Evolutionary conservation across 2,329 filamentous ascomycete species (phyloP).

Genomic region (Fusarium sp.): DNA sequence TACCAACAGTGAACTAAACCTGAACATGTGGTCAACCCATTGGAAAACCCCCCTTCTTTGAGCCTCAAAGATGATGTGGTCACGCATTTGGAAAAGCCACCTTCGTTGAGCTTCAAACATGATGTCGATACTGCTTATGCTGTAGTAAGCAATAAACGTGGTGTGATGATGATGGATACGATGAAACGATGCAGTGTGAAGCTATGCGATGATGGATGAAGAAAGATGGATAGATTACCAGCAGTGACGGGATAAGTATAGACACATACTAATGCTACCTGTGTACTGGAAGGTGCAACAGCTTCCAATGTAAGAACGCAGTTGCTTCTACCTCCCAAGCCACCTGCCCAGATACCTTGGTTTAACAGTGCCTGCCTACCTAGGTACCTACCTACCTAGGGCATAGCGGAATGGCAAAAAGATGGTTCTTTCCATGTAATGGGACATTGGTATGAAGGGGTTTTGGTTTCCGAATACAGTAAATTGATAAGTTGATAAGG

Average conservation of each 20-base stretch:
- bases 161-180: background rate
- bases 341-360: background rate
- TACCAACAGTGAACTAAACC: background rate
- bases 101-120: background rate
- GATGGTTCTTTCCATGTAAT: background rate
- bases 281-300: background rate
- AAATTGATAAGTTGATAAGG: constrained; percentile 6
- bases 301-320: background rate
- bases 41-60: background rate
- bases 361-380: background rate
- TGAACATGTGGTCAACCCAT: background rate
- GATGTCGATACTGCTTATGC: background rate
- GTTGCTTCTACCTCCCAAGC: background rate
- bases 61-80: background rate
- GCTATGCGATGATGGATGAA: background rate
- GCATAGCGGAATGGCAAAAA: background rate
- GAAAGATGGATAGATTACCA: background rate
- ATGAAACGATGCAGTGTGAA: background rate
- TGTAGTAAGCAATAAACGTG: background rate
- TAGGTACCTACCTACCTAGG: background rate
- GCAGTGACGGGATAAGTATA: background rate
- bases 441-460: background rate
- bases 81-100: background rate
- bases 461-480: background rate
- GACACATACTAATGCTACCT: background rate